phyloP scores from a whole-genome alignment of 345 rosid genomes.

The Eucalyptus urophylla region DNA sequence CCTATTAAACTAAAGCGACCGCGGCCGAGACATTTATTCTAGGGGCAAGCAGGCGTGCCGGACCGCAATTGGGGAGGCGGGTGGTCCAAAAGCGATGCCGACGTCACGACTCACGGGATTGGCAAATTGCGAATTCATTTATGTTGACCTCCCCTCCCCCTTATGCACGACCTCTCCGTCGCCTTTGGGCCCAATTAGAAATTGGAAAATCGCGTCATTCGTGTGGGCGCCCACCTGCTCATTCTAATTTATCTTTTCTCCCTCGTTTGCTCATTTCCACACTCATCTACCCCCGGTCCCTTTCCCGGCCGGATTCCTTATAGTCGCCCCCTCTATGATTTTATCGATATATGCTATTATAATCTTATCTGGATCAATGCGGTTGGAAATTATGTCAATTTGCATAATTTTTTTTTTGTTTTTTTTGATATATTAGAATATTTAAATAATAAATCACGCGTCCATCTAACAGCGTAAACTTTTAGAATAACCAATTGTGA shows the following conservation, averaged over 20 bases:
- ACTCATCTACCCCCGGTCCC: neutral
- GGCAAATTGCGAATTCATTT: neutral
- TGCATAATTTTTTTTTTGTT: no score
- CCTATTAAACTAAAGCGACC: neutral
- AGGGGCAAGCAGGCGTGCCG: neutral
- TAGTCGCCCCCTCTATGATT: neutral
- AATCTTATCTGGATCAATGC: neutral
- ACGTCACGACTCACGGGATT: neutral
- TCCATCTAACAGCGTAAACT: fast-evolving
- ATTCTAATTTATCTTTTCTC: neutral
- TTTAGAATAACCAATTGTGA: fast-evolving
- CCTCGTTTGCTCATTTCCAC: neutral
- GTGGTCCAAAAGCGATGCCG: neutral
- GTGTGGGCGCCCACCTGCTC: neutral
- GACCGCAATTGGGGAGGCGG: neutral
- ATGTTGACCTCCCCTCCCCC: neutral
- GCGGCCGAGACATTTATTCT: neutral
- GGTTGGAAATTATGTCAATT: no score
- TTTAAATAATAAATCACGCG: no score
- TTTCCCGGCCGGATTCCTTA: neutral
- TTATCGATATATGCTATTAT: neutral
- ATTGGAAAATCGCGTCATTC: neutral
- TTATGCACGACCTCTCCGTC: neutral
- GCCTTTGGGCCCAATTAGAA: neutral
- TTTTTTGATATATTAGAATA: no score